A percentile compares a stretch with the other conserved stretches of the same genome.
These are phyloP conservation scores for Alternaria triticimaculans DNA, from an alignment of 2,329 filamentous ascomycete species.

Conservation along the genomic window DNA sequence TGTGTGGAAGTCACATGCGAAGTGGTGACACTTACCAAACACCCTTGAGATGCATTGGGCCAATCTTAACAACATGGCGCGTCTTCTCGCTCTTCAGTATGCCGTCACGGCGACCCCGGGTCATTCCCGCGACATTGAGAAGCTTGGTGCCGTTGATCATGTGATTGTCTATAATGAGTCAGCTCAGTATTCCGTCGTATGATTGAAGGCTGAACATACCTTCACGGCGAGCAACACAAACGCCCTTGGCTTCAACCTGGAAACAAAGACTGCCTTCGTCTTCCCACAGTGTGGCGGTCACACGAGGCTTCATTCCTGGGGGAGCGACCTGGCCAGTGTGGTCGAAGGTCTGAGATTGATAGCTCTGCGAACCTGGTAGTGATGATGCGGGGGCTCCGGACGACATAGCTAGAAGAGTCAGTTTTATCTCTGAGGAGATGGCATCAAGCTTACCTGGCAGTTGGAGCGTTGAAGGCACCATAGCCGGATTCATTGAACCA, in stretches of 20 bases:
- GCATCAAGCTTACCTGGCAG: conserved; percentile 55
- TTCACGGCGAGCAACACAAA: conserved; percentile 93
- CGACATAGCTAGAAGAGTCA: conserved; percentile 40
- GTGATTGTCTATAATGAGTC: conserved; percentile 75
- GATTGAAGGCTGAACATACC: conserved; percentile 58
- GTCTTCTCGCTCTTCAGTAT: conserved; percentile 98
- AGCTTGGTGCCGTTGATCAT: conserved; percentile 99
- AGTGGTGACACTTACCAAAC: conserved; percentile 33
- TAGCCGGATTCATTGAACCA: conserved; percentile 66
- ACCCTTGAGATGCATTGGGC: conserved; percentile 98
- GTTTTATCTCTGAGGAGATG: neutral
- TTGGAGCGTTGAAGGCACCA: conserved; percentile 75
- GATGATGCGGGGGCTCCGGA: conserved; percentile 38
- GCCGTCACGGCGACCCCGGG: conserved; percentile 89
- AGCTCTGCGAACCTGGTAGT: conserved; percentile 40
- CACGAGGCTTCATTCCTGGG: conserved; percentile 92
- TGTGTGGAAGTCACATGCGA: neutral
- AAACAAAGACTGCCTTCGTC: conserved; percentile 98
- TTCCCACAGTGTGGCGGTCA: conserved; percentile 97
- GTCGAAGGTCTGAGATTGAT: conserved; percentile 68
- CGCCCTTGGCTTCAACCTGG: conserved; percentile 93
- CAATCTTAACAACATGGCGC: conserved; percentile 97
- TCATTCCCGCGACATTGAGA: conserved; percentile 97
- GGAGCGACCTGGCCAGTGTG: conserved; percentile 92
- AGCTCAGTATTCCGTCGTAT: neutral